Conservation (phyloP, 2,329 filamentous ascomycete genomes). For the Alternaria brassicae region DNA sequence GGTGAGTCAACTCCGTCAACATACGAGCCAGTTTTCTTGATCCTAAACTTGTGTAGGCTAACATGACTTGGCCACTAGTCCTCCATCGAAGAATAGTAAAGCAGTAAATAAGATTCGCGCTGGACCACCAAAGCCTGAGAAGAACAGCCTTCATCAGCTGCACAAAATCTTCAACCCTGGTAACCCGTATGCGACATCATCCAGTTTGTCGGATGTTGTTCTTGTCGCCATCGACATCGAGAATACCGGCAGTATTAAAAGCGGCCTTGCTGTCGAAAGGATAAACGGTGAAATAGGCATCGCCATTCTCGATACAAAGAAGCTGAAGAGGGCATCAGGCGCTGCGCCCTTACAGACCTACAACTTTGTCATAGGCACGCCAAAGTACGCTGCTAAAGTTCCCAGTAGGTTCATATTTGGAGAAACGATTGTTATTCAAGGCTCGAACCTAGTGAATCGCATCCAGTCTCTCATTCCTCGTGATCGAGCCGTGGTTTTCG, state of each 20-base stretch:
- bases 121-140: neutral
- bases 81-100: neutral
- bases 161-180: neutral
- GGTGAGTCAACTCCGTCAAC: neutral
- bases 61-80: neutral
- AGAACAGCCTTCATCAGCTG: neutral
- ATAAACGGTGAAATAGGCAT: neutral
- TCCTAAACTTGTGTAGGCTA: neutral
- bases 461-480: neutral
- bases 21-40: no score
- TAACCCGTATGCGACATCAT: neutral
- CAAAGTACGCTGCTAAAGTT: neutral
- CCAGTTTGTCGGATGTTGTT: neutral
- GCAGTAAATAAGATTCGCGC: neutral
- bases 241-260: neutral
- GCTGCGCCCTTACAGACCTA: neutral
- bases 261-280: neutral
- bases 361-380: neutral
- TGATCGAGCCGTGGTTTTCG: neutral
- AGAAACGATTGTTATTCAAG: no score
- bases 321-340: no score
- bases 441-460: neutral
- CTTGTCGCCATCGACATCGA: neutral
- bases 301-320: neutral
- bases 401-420: neutral